phyloP scores from a whole-genome alignment of 1,284 basidiomycete genomes.

The Entoloma clypeatum region DNA sequence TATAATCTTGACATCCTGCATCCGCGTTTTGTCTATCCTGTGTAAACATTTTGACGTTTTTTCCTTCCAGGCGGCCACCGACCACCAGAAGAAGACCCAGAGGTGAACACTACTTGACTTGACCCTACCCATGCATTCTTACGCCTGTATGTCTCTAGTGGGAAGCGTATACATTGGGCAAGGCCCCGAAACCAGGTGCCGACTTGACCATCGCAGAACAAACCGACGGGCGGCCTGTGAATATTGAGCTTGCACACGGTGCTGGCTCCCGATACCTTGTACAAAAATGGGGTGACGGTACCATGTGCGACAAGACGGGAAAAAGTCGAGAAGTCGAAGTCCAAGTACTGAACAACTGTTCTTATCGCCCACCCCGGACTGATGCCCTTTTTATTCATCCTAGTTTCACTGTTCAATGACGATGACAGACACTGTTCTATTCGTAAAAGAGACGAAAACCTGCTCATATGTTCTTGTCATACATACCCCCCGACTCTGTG shows the following conservation, averaged over 20 bases:
- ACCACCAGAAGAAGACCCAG: constrained; percentile 79
- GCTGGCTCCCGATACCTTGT: constrained; percentile 87
- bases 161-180: constrained; percentile 78
- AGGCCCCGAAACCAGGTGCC: constrained; percentile 62
- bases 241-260: constrained; percentile 69
- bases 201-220: constrained; percentile 68
- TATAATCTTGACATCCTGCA: background rate
- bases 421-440: constrained; percentile 79
- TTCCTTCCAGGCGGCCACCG: constrained; percentile 55
- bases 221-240: constrained; percentile 53
- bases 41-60: constrained; percentile 14
- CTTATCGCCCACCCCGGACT: constrained; percentile 3
- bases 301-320: constrained; percentile 87
- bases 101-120: no score
- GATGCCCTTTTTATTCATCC: constrained; percentile 8
- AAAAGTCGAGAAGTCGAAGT: constrained; percentile 85
- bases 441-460: constrained; percentile 88
- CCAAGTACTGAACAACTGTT: constrained; percentile 52
- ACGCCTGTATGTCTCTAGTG: constrained; percentile 44
- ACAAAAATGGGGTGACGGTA: constrained; percentile 88
- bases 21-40: constrained; percentile 3
- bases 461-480: constrained; percentile 91
- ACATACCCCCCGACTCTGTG: constrained; percentile 88
- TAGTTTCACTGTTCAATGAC: constrained; percentile 95
- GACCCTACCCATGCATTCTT: no score